Evolutionary conservation across 257 asterid species (phyloP), one percentile per base, ranked within the genome.

Genomic region (Solanum medicagineum): DNA sequence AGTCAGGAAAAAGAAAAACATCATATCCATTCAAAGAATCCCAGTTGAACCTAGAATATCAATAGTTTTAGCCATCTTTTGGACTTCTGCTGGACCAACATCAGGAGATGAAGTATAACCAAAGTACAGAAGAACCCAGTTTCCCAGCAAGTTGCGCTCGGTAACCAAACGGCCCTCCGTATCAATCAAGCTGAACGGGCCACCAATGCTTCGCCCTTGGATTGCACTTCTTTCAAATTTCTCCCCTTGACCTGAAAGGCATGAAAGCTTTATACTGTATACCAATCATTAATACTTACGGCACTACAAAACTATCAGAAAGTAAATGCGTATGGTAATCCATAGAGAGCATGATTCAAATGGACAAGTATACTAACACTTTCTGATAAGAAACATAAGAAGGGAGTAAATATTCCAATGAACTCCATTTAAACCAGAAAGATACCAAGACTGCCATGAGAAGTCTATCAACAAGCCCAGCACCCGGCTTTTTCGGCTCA

Each of bases 91-190:
- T 24, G 99, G 98, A 85, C 99, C 99, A 89, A 94, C 89, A 89
- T 97, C 99, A 55, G 99, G 99, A 85, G 99, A 97, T 57, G 98
- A 93, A 86, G 98, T 97, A 87, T 95, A 95, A 68, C 98, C 98
- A 40, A 97, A 97, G 88, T 94, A 94, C 71, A 97, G 83, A 84
- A 97, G 97, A 89, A 95, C 94, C 98, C 99, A 97, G 86, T 91
- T 93, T 65, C 98, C 98, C 82, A 89, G 86, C 88, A 95, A 93
- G 91, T 89, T 91, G 85, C 90, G 92, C 87, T 97, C 98, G n/a
- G 94, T 97, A 68, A 97, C 93, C 81, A 87, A 19, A 47, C 20
- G 93, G n/a, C 93, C 92, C 85, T 95, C 95, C 60, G 97, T 89
- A 81, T 93, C 91, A 75, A 91, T 36, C 65, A 97, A 91, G 87